phyloP scores from a whole-genome alignment of 75 land plant genomes.

The Pinus albicaulis region DNA sequence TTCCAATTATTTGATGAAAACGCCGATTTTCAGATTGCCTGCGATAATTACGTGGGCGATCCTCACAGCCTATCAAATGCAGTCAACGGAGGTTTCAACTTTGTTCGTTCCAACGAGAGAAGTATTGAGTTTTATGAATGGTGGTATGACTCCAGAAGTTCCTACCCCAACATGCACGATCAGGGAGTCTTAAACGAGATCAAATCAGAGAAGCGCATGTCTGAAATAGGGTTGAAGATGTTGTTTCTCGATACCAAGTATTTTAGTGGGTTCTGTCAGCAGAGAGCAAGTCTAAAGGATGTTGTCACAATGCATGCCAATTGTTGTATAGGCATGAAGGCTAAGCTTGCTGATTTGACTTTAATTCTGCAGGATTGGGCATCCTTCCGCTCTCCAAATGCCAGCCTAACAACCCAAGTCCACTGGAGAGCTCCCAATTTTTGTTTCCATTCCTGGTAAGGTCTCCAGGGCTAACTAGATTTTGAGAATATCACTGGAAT shows the following conservation, averaged over 20 bases:
- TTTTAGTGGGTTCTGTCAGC: slow-evolving; percentile 67
- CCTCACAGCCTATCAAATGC: slow-evolving; percentile 29
- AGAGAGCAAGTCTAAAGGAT: slow-evolving; percentile 20
- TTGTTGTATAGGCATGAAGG: slow-evolving; percentile 39
- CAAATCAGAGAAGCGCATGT: slow-evolving; percentile 21
- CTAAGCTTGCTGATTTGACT: slow-evolving; percentile 37
- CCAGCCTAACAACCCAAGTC: no score
- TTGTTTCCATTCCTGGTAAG: no score
- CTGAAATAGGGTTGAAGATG: slow-evolving; percentile 30
- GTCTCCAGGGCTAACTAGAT: no score
- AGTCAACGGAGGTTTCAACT: slow-evolving; percentile 81
- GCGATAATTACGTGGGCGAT: slow-evolving; percentile 39
- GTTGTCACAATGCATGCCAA: slow-evolving; percentile 58
- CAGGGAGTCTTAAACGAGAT: slow-evolving; percentile 55
- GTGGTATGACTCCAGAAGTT: slow-evolving; percentile 54
- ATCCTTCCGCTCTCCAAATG: no score
- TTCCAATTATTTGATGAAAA: slow-evolving; percentile 22
- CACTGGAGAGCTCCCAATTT: no score
- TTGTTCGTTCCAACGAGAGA: slow-evolving; percentile 46
- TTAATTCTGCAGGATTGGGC: slow-evolving; percentile 34
- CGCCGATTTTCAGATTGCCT: slow-evolving; percentile 42
- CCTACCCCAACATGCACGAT: slow-evolving; percentile 30
- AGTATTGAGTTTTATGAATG: slow-evolving; percentile 51
- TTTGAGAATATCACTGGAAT: no score
- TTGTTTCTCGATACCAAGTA: slow-evolving; percentile 42